phyloP scores from a whole-genome alignment of 2,329 filamentous ascomycete species.

The Calonectria leucothoes region DNA sequence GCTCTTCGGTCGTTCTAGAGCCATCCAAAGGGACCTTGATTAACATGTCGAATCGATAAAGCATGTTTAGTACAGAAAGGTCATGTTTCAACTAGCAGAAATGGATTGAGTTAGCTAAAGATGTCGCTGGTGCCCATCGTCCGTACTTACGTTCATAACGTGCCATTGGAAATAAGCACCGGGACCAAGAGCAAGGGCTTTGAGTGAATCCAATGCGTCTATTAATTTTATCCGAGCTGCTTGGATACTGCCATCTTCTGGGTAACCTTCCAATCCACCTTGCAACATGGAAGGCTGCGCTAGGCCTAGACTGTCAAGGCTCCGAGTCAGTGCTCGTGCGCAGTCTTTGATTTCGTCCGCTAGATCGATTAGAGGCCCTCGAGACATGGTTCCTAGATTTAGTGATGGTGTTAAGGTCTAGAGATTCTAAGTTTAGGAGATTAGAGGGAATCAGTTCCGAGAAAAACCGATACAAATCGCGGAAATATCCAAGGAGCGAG shows the following conservation, averaged over 20 bases:
- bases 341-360: not conserved
- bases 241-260: not conserved
- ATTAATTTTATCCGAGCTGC: not conserved
- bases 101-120: not conserved
- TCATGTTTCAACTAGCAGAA: not conserved
- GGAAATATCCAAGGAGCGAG: not conserved
- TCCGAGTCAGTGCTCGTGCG: not conserved
- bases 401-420: not conserved
- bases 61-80: not conserved
- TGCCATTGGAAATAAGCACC: not conserved
- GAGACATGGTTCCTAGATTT: not conserved
- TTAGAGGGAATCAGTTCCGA: not conserved
- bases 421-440: not conserved
- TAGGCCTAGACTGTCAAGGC: not conserved
- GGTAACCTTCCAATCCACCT: not conserved
- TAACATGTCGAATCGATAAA: not conserved
- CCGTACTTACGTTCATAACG: not conserved
- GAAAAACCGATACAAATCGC: not conserved
- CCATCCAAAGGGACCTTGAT: not conserved
- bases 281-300: not conserved
- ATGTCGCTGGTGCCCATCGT: not conserved
- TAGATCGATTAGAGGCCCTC: not conserved
- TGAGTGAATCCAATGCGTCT: not conserved
- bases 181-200: not conserved
- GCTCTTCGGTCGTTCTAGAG: not conserved